Evolutionary conservation across 23 red algal species (phyloP).

Genomic region (Agarophyton chilense): DNA sequence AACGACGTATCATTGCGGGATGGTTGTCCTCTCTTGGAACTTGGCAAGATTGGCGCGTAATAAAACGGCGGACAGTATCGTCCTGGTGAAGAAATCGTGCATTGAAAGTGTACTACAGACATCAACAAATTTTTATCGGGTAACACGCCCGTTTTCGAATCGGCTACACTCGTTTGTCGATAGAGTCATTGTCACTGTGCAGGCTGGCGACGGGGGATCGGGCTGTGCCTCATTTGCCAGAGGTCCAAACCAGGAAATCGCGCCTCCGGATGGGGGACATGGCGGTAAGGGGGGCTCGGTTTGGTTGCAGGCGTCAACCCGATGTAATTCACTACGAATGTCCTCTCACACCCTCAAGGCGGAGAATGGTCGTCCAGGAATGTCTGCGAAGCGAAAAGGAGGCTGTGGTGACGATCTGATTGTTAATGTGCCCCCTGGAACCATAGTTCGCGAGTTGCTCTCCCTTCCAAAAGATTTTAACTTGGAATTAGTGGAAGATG

Average conservation of each 20-base stretch:
- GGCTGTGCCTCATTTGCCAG: conserved; percentile 65
- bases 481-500: neutral
- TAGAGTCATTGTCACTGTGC: conserved; percentile 47
- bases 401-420: conserved; percentile 53
- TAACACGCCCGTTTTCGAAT: neutral
- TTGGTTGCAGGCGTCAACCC: conserved; percentile 38
- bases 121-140: neutral
- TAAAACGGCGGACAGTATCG: neutral
- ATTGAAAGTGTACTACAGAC: no score
- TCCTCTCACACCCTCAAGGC: conserved; percentile 43
- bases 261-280: conserved; percentile 81
- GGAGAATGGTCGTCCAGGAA: conserved; percentile 34
- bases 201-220: conserved; percentile 70
- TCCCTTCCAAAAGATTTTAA: neutral
- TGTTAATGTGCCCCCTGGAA: conserved; percentile 70
- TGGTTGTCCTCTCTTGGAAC: neutral
- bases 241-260: conserved; percentile 66
- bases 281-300: conserved; percentile 80
- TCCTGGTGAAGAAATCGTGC: neutral
- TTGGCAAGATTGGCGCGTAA: neutral
- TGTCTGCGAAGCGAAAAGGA: conserved; percentile 54
- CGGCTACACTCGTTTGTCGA: conserved; percentile 62
- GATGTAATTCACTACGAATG: conserved; percentile 45
- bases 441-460: conserved; percentile 45
- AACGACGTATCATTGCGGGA: no score